Conservation (phyloP, 2,329 filamentous ascomycete species). For the Ambrosiella cleistominuta region DNA sequence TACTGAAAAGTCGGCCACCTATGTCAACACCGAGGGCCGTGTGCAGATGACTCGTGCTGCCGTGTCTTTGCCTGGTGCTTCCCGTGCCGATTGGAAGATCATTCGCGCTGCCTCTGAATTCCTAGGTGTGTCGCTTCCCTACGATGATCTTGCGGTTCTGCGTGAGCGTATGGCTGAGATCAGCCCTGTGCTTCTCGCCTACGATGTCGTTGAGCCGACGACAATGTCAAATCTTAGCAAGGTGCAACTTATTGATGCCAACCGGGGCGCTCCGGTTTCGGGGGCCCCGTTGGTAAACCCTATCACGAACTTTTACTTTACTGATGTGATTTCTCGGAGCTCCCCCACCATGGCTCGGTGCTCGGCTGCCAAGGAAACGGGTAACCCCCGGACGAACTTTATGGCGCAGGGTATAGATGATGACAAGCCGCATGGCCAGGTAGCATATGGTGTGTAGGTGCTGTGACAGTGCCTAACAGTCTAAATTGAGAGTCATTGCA, state of each 20-base stretch:
- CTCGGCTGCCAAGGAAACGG: constrained; percentile 75
- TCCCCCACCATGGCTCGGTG: constrained; percentile 97
- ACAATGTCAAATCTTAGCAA: constrained; percentile 63
- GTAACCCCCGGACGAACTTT: constrained; percentile 61
- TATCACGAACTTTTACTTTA: constrained; percentile 96
- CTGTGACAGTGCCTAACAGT: neutral
- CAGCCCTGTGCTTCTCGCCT: constrained; percentile 71
- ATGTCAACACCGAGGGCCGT: constrained; percentile 93
- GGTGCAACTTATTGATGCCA: constrained; percentile 89
- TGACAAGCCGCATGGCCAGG: constrained; percentile 42
- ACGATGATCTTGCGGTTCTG: constrained; percentile 78
- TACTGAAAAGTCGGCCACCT: constrained; percentile 91
- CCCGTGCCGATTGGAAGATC: constrained; percentile 98
- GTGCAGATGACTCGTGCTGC: constrained; percentile 87
- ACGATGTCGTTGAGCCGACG: constrained; percentile 77
- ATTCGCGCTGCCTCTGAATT: constrained; percentile 86
- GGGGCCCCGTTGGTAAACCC: constrained; percentile 64
- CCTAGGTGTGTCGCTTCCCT: constrained; percentile 69
- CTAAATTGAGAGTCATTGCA: neutral
- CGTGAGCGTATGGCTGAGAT: constrained; percentile 92
- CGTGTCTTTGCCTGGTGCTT: constrained; percentile 71
- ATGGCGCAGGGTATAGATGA: constrained; percentile 55
- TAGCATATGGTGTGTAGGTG: constrained; percentile 38
- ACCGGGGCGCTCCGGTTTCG: constrained; percentile 66
- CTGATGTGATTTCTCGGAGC: constrained; percentile 89